These are phyloP conservation scores for Colletotrichum sp. DNA, from an alignment of 2,329 filamentous ascomycete genomes.

Conservation along the genomic window DNA sequence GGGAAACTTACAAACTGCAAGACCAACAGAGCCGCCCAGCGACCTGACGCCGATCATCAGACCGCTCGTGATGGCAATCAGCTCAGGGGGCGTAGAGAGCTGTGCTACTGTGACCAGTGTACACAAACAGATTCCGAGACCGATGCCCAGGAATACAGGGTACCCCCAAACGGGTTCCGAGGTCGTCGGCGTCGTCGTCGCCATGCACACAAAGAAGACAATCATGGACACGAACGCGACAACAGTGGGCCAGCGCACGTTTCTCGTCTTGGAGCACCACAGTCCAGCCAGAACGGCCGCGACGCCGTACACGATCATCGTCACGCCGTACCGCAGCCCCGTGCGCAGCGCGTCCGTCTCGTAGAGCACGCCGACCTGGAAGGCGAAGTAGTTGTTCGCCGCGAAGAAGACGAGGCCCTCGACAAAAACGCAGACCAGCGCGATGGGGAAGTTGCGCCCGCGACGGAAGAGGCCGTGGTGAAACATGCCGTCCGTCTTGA, in stretches of 20 bases:
- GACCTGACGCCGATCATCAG: constrained; percentile 42
- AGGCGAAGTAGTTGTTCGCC: constrained; percentile 47
- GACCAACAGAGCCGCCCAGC: constrained; percentile 40
- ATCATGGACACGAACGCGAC: constrained; percentile 31
- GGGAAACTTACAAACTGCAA: constrained; percentile 32
- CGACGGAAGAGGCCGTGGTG: constrained; percentile 41
- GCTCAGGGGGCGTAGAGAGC: constrained; percentile 39
- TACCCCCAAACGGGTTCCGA: constrained; percentile 37
- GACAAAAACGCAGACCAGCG: constrained; percentile 37
- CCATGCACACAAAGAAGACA: constrained; percentile 39
- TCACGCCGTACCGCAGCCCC: constrained; percentile 37
- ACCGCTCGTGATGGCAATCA: constrained; percentile 41
- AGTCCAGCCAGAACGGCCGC: constrained; percentile 33
- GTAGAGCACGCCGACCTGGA: constrained; percentile 39
- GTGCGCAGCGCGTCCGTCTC: constrained; percentile 38
- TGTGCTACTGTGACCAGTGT: constrained; percentile 42
- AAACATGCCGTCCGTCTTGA: constrained; percentile 44
- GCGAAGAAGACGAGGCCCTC: constrained; percentile 46
- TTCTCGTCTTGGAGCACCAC: constrained; percentile 33
- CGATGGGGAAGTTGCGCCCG: constrained; percentile 41
- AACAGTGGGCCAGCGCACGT: constrained; percentile 30
- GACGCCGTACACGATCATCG: constrained; percentile 32
- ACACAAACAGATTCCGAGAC: constrained; percentile 37
- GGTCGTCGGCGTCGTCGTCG: constrained; percentile 30
- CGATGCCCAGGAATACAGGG: constrained; percentile 38